Conservation (phyloP, 2,329 filamentous ascomycete species). For the Diaporthe sp. region DNA sequence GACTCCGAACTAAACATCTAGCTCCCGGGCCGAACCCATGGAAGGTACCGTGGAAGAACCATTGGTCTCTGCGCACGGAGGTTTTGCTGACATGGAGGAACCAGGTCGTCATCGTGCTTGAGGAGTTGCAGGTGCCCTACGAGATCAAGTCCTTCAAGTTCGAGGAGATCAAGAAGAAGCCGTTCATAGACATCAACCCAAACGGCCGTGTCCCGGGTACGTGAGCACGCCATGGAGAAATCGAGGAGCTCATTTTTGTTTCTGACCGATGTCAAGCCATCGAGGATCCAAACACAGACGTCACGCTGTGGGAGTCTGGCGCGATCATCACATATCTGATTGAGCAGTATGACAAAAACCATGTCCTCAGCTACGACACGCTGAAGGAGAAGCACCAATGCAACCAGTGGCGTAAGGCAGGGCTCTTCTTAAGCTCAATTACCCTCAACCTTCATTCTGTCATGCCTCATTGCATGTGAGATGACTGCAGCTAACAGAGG, state of each 20-base stretch:
- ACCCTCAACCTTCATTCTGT: background rate
- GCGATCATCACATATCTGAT: conserved; percentile 62
- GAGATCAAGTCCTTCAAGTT: conserved; percentile 27
- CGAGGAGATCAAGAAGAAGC: conserved; percentile 31
- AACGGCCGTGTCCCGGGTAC: conserved; percentile 33
- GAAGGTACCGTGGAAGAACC: background rate
- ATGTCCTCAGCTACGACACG: conserved; percentile 52
- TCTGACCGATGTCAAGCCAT: conserved; percentile 43
- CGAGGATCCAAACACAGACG: conserved; percentile 59
- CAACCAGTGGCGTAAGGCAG: conserved; percentile 48
- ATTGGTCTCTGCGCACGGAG: background rate
- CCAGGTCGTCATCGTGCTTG: conserved; percentile 5
- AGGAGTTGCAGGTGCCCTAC: conserved; percentile 29
- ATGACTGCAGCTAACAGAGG: background rate
- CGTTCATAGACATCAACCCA: conserved; percentile 35
- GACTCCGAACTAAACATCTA: background rate
- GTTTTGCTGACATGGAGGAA: background rate
- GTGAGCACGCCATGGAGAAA: conserved; percentile 49
- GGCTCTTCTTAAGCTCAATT: background rate
- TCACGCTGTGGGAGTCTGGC: conserved; percentile 60
- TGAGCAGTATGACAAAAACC: conserved; percentile 55
- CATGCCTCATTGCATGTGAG: background rate
- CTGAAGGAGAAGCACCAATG: conserved; percentile 51
- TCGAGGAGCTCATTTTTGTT: conserved; percentile 52
- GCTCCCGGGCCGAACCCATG: conserved; percentile 18